Percentiles rank a stretch among this genome's conserved stretches.
phyloP scores from a whole-genome alignment of 768 basidiomycete species.

The Boletus rex-veris region DNA sequence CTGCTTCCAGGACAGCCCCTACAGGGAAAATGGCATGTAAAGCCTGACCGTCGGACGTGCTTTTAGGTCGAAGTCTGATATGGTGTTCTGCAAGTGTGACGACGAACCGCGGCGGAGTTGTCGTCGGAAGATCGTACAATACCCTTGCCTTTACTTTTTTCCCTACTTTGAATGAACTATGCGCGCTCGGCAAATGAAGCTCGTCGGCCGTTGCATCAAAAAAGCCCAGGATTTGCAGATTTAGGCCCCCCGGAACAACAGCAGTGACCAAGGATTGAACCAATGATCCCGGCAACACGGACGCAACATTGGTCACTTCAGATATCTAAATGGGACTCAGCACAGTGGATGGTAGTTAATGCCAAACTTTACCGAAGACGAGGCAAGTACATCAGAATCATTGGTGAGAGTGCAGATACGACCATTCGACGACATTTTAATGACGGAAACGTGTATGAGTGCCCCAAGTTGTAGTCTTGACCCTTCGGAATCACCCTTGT shows the following conservation, averaged over 20 bases:
- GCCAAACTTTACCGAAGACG: conserved; percentile 49
- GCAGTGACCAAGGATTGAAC: conserved; percentile 82
- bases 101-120: conserved; percentile 80
- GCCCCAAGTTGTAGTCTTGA: conserved; percentile 57
- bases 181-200: conserved; percentile 58
- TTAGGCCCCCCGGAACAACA: conserved; percentile 68
- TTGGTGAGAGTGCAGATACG: conserved; percentile 71
- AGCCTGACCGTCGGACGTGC: conserved; percentile 23
- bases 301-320: conserved; percentile 75
- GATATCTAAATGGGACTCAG: conserved; percentile 46
- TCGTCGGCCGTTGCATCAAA: conserved; percentile 89
- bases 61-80: conserved; percentile 47
- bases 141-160: conserved; percentile 82
- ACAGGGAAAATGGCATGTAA: conserved; percentile 65
- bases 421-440: conserved; percentile 69
- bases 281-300: conserved; percentile 81
- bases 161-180: conserved; percentile 54
- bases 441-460: conserved; percentile 63
- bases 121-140: conserved; percentile 68
- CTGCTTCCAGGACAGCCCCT: conserved; percentile 67
- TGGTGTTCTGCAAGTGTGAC: conserved; percentile 74
- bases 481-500: conserved; percentile 34
- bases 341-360: neutral
- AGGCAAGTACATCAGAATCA: conserved; percentile 45
- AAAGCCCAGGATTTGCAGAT: conserved; percentile 86